phyloP scores from a whole-genome alignment of 805 yeast species.

The Yarrowia divulgata region DNA sequence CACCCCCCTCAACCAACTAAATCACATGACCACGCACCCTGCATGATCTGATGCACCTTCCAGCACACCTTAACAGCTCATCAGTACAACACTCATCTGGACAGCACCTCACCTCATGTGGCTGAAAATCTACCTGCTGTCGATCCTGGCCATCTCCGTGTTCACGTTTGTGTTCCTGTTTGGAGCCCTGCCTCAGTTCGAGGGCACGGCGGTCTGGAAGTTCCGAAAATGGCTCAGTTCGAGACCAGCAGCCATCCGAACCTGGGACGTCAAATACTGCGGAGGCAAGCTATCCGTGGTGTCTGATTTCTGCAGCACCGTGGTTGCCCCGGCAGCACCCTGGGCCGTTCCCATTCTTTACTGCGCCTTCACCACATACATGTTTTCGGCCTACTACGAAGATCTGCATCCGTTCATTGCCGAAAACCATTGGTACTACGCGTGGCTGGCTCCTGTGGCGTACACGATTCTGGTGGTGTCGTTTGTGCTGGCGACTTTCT shows the following conservation, averaged over 20 bases:
- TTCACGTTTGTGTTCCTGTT: constrained; percentile 49
- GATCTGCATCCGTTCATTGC: constrained; percentile 42
- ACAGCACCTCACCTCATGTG: not conserved
- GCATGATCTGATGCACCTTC: not conserved
- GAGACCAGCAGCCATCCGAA: constrained; percentile 2
- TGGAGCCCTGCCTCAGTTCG: constrained; percentile 51
- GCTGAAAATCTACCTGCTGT: constrained; percentile 46
- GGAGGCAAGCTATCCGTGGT: constrained; percentile 45
- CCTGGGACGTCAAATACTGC: not conserved
- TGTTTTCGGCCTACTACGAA: constrained; percentile 39
- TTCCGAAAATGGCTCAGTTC: not conserved
- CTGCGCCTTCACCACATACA: constrained; percentile 39
- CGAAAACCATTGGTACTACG: constrained; percentile 25
- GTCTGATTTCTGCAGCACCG: constrained; percentile 35
- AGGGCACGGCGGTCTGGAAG: constrained; percentile 41
- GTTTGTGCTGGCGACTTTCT: constrained; percentile 46
- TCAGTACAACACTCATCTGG: not conserved
- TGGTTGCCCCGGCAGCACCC: constrained; percentile 6
- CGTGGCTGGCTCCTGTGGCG: constrained; percentile 43
- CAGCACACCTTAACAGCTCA: not conserved
- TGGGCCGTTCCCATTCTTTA: constrained; percentile 46
- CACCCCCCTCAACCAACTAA: too few relatives aligned
- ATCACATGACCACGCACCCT: not conserved
- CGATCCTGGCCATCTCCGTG: constrained; percentile 53
- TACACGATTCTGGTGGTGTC: constrained; percentile 45